Conservation (phyloP, 306 rosid genomes). For the Bauhinia variegata region DNA sequence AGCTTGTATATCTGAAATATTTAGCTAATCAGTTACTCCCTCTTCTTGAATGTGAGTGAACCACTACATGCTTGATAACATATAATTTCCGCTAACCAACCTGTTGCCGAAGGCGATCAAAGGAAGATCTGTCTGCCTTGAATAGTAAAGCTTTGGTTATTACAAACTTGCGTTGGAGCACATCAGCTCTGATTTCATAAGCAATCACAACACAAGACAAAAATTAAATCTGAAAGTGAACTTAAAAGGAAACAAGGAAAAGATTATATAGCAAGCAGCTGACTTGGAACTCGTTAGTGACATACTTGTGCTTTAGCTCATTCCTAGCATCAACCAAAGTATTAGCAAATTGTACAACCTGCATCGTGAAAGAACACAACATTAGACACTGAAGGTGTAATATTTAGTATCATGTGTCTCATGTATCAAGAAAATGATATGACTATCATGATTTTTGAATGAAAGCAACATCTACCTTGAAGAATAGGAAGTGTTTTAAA, state of each 20-base stretch:
- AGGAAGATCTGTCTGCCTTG: slow-evolving; percentile 88
- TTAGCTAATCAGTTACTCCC: slow-evolving; percentile 21
- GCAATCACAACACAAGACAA: slow-evolving; percentile 24
- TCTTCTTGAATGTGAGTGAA: slow-evolving; percentile 18
- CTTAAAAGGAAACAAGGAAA: background rate
- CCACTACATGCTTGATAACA: slow-evolving; percentile 19
- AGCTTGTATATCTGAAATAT: slow-evolving; percentile 78
- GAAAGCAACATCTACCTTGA: slow-evolving; percentile 7
- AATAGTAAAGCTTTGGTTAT: slow-evolving; percentile 74
- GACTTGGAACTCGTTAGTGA: slow-evolving; percentile 29
- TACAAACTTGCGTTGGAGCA: slow-evolving; percentile 75
- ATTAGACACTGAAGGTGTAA: slow-evolving; percentile 11
- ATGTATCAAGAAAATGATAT: background rate
- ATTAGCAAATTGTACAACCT: slow-evolving; percentile 84
- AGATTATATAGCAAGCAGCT: slow-evolving; percentile 19
- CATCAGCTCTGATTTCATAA: slow-evolving; percentile 62
- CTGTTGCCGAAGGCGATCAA: slow-evolving; percentile 84
- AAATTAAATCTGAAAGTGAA: background rate
- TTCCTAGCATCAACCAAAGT: slow-evolving; percentile 75
- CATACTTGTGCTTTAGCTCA: slow-evolving; percentile 87
- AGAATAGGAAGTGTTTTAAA: too few species aligned
- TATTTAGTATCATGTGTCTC: background rate
- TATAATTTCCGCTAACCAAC: slow-evolving; percentile 43
- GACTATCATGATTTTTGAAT: background rate
- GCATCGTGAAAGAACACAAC: slow-evolving; percentile 38